These are phyloP conservation scores for Teratosphaeriaceae sp. DNA, from an alignment of 2,329 filamentous ascomycete genomes.

Conservation along the genomic window DNA sequence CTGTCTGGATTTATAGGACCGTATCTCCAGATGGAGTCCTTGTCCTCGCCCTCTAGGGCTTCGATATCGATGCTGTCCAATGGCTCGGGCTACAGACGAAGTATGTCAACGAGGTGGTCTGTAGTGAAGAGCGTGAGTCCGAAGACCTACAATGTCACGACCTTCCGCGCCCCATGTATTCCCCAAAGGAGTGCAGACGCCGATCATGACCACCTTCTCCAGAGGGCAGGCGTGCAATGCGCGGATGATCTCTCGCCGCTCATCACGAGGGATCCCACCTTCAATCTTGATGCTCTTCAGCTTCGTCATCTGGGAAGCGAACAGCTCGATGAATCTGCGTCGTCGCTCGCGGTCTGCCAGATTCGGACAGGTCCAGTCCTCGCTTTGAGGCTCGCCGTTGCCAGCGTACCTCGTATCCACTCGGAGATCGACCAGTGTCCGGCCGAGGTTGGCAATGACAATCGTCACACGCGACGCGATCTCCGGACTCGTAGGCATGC, in stretches of 20 bases:
- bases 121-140: too few species aligned
- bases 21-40: conserved; percentile 19
- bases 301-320: conserved; percentile 36
- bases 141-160: conserved; percentile 22
- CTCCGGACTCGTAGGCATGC: conserved; percentile 17
- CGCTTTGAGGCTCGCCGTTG: conserved; percentile 21
- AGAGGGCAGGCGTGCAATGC: conserved; percentile 37
- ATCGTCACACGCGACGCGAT: conserved; percentile 18
- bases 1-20: conserved; percentile 14
- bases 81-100: conserved; percentile 6
- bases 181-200: conserved; percentile 36
- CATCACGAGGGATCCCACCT: conserved; percentile 41
- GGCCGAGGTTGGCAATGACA: conserved; percentile 35
- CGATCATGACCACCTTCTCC: conserved; percentile 41
- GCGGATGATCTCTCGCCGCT: conserved; percentile 39
- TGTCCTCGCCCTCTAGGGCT: conserved; percentile 28
- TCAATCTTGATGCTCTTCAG: conserved; percentile 41
- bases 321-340: conserved; percentile 36
- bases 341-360: conserved; percentile 13
- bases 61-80: conserved; percentile 16
- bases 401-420: conserved; percentile 30
- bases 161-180: conserved; percentile 40
- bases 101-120: too few species aligned
- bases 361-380: conserved; percentile 5
- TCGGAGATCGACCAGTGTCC: conserved; percentile 35